Conservation (phyloP, 2,329 filamentous ascomycete genomes). For the Aspergillus udagawae region DNA sequence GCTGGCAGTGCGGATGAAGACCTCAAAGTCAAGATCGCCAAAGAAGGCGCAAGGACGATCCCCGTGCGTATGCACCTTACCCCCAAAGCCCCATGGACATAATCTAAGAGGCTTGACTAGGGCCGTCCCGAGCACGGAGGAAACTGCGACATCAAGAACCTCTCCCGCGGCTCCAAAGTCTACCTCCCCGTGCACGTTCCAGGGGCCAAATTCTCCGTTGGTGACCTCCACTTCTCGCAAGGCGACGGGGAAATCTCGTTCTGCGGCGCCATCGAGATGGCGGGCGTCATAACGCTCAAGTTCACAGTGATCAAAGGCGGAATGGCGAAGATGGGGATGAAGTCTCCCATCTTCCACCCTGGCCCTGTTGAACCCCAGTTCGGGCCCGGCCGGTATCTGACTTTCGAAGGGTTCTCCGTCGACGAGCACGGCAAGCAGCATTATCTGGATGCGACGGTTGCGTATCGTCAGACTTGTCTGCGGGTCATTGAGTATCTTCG, state of each 20-base stretch:
- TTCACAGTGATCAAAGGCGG: slow-evolving; percentile 83
- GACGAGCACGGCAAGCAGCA: slow-evolving; percentile 87
- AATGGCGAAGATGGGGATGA: slow-evolving; percentile 68
- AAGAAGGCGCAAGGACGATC: slow-evolving; percentile 79
- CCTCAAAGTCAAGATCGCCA: slow-evolving; percentile 63
- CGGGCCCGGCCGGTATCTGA: slow-evolving; percentile 73
- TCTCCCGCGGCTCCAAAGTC: slow-evolving; percentile 73
- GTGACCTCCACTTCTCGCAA: slow-evolving; percentile 82
- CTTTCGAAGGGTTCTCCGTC: slow-evolving; percentile 87
- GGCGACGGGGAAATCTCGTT: slow-evolving; percentile 90
- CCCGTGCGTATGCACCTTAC: slow-evolving; percentile 48
- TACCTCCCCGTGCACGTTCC: slow-evolving; percentile 83
- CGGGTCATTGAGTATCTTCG: slow-evolving; percentile 75
- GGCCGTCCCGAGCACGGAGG: slow-evolving; percentile 82
- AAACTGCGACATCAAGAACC: slow-evolving; percentile 88
- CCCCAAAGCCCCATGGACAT: not conserved
- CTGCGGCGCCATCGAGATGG: slow-evolving; percentile 90
- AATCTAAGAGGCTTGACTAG: slow-evolving; percentile 7
- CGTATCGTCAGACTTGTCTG: slow-evolving; percentile 77
- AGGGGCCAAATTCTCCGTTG: slow-evolving; percentile 86
- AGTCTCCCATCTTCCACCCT: slow-evolving; percentile 78
- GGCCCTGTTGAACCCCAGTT: slow-evolving; percentile 88
- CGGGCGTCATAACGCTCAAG: slow-evolving; percentile 84
- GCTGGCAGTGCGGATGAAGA: slow-evolving; percentile 60
- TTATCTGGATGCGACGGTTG: slow-evolving; percentile 80